A percentile compares a stretch with the other conserved stretches of the same genome.
Conservation (phyloP, 2,329 filamentous ascomycete species). For the Fusarium anthophilum region DNA sequence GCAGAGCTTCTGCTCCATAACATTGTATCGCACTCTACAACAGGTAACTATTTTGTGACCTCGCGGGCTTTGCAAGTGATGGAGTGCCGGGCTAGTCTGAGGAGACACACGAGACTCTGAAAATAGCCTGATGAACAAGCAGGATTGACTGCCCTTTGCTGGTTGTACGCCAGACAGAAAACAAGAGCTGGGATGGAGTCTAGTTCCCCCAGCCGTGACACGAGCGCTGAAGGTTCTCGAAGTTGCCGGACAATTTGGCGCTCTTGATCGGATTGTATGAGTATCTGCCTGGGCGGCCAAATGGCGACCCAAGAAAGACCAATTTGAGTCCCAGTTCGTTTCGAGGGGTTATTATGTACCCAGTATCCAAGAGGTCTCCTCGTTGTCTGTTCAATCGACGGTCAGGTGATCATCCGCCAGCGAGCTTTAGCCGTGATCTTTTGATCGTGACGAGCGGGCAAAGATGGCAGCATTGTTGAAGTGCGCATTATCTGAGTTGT, state of each 20-base stretch:
- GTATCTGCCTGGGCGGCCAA: rapidly evolving
- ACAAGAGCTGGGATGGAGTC: background rate
- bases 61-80: background rate
- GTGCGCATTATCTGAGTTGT: background rate
- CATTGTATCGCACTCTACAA: background rate
- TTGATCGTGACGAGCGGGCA: rapidly evolving
- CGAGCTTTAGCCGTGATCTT: rapidly evolving
- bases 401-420: background rate
- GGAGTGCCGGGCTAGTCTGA: background rate
- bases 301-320: rapidly evolving
- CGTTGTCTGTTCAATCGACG: too few relatives aligned
- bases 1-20: background rate
- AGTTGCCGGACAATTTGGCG: rapidly evolving
- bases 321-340: background rate
- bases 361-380: too few relatives aligned
- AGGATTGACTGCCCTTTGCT: background rate
- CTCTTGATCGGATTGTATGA: background rate
- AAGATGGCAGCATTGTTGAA: rapidly evolving
- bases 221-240: too few relatives aligned
- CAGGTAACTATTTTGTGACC: rapidly evolving
- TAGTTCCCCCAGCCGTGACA: background rate
- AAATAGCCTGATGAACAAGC: background rate
- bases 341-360: rapidly evolving
- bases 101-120: background rate
- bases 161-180: background rate